Base-by-base conservation (phyloP, 768 basidiomycete genomes). In the Lentinula detonsa region DNA sequence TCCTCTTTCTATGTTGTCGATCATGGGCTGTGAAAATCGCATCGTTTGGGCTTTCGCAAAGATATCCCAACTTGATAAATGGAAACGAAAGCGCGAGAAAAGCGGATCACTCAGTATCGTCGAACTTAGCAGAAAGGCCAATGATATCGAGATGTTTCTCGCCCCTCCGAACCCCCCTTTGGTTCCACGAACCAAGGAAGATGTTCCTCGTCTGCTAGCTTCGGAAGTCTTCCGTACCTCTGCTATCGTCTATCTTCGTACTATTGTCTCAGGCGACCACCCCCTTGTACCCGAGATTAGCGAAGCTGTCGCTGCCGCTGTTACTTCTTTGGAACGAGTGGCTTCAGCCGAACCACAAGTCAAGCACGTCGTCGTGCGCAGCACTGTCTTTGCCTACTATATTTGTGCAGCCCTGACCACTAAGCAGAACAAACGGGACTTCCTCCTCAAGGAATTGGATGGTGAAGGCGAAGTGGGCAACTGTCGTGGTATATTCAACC, bases 11-110 rank as follows among this genome's bases (percentile, higher is more conserved):
- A 93, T 93, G 91, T 77, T 91, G 74, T 77, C 80, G 48, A 81
- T 90, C 5, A 93, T 94, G 90, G 91, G 91, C 18, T 92, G 91
- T 76, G 86, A 89, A 66, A 91, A 92, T 73, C 74, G 78, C 62
- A 84, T 90, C 58, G 84, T 93, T 52, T 87, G 88, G 78, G 90
- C 88, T 31, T 78, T 93, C 48, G 88, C 92, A 4, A 85, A 91
- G 74, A 88, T 83, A 40, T 83, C 87, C 10, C 74, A 72, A 18
- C 80, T 94, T 15, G 79, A 87, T 45, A 66, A 63, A 57, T 93
- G 89, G 90, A 92, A 91, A 74, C 74, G 76, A 18, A 57, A 56
- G 0, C 74, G 83, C 57, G 59, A 61, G 62, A 61, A 35, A 0
- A 64, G 62, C 4, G 83, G 85, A 43, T 69, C 69, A 49, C 81